phyloP scores from a whole-genome alignment of 345 rosid genomes.

The Linum tenue region DNA sequence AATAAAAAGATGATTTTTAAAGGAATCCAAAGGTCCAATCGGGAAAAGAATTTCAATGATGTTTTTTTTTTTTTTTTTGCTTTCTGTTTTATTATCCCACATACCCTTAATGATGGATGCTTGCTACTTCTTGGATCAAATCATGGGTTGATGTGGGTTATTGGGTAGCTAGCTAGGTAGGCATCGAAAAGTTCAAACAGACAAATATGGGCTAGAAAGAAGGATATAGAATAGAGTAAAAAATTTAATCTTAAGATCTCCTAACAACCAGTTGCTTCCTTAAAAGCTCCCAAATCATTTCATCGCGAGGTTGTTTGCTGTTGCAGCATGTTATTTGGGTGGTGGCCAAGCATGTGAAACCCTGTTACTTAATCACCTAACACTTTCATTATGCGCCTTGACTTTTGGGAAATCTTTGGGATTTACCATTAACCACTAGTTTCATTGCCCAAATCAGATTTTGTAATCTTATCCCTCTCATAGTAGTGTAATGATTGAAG shows the following conservation, averaged over 20 bases:
- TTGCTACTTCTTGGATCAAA: too few species aligned
- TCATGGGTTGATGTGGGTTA: conserved; percentile 12
- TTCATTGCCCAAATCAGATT: not conserved
- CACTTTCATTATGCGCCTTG: not conserved
- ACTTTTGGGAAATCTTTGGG: not conserved
- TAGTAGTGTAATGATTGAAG: not conserved
- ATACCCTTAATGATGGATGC: too few species aligned
- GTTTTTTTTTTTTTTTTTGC: too few species aligned
- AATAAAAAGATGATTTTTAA: too few species aligned
- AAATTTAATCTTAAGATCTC: not conserved
- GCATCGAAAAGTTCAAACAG: conserved; percentile 23
- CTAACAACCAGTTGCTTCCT: conserved; percentile 28
- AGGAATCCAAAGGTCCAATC: too few species aligned
- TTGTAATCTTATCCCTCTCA: not conserved
- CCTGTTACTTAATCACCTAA: not conserved
- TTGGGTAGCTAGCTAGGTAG: conserved; percentile 15
- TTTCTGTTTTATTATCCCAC: too few species aligned
- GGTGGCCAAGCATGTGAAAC: conserved; percentile 21
- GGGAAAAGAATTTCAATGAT: too few species aligned
- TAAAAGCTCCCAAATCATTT: conserved; percentile 16
- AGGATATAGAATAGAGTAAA: too few species aligned
- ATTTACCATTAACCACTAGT: not conserved
- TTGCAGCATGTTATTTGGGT: conserved; percentile 1
- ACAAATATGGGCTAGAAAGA: not conserved
- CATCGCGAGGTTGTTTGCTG: not conserved